These are phyloP conservation scores for Suillus subaureus DNA, from an alignment of 768 basidiomycete genomes.

Conservation along the genomic window DNA sequence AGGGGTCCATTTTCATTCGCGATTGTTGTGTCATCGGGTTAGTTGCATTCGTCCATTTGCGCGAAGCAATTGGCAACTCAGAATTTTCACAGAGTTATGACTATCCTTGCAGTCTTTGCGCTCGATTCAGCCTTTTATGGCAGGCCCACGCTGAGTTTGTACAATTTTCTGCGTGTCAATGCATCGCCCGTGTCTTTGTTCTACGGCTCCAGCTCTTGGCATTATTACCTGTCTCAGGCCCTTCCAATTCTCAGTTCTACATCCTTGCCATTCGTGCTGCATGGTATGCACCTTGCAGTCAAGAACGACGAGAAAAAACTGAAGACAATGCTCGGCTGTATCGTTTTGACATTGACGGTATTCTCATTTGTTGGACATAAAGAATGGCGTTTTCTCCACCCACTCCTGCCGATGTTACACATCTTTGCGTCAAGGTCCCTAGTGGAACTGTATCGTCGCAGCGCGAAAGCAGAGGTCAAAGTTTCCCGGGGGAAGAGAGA, in stretches of 20 bases:
- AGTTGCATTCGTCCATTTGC: constrained; percentile 18
- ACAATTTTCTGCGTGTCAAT: constrained; percentile 85
- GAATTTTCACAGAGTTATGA: constrained; percentile 17
- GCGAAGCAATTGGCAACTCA: constrained; percentile 5
- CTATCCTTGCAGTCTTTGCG: constrained; percentile 35
- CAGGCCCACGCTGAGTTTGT: constrained; percentile 66
- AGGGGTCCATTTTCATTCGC: constrained; percentile 36
- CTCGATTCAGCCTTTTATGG: constrained; percentile 78
- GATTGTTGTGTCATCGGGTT: constrained; percentile 52
- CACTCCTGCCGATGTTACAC: constrained; percentile 83
- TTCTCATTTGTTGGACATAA: constrained; percentile 91
- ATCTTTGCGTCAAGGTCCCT: constrained; percentile 77
- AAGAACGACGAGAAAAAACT: constrained; percentile 28
- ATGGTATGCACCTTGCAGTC: constrained; percentile 51
- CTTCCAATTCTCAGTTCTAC: constrained; percentile 82
- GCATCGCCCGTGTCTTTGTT: constrained; percentile 86
- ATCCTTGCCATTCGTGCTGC: constrained; percentile 68
- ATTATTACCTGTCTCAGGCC: constrained; percentile 88
- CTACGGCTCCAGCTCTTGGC: constrained; percentile 85
- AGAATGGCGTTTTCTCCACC: constrained; percentile 97
- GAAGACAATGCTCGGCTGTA: constrained; percentile 47
- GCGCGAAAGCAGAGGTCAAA: constrained; percentile 5
- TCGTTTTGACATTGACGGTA: constrained; percentile 63
- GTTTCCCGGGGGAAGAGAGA: constrained; percentile 4
- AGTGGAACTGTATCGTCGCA: constrained; percentile 43